These are phyloP conservation scores for Corymbia citriodora DNA, from an alignment of 441 rosid species.

Conservation along the genomic window DNA sequence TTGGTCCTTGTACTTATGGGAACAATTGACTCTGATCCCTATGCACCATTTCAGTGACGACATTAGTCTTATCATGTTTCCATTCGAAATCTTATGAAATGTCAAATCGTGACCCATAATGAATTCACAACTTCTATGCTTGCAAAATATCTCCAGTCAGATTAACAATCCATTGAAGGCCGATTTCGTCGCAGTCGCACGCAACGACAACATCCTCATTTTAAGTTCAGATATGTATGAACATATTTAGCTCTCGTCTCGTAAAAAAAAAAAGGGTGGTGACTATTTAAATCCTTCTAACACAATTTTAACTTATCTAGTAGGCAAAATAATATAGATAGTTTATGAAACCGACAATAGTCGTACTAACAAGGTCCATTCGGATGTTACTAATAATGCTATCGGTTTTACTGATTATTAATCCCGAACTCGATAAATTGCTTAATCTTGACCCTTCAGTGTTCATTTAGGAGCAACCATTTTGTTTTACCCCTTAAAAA, in stretches of 20 bases:
- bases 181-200: too few species aligned
- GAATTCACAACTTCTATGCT: too few species aligned
- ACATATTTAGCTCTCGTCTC: too few species aligned
- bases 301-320: not conserved
- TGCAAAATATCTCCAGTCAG: too few species aligned
- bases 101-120: too few species aligned
- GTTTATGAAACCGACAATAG: not conserved
- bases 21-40: too few species aligned
- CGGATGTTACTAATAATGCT: not conserved
- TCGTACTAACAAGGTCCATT: not conserved
- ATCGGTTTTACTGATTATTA: not conserved
- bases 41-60: rapidly evolving
- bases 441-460: not conserved
- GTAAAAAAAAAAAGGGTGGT: too few species aligned
- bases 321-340: not conserved
- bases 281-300: too few species aligned
- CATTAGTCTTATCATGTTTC: not conserved
- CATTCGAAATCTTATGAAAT: too few species aligned
- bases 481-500: not conserved
- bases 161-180: too few species aligned
- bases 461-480: not conserved
- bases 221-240: too few species aligned
- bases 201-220: too few species aligned
- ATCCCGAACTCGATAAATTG: not conserved
- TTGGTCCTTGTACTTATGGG: not conserved